Percentiles rank a stretch among this genome's conserved stretches.
Conservation (phyloP, 306 rosid genomes). For the Vigna nakashimae region DNA sequence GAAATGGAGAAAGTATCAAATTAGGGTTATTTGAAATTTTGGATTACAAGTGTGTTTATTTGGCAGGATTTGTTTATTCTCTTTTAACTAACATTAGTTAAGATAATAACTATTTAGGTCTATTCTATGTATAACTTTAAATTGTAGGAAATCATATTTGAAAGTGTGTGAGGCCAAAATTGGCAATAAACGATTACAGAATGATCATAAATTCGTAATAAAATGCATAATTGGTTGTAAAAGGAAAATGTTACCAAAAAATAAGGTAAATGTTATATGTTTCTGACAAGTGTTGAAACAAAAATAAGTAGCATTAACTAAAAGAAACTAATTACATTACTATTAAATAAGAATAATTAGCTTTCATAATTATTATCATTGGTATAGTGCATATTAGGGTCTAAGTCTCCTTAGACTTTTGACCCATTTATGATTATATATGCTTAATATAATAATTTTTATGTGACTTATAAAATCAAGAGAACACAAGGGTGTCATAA, state of each 20-base stretch:
- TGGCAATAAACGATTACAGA: neutral
- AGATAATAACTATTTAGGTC: neutral
- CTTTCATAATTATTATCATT: neutral
- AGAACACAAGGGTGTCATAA: too few species aligned
- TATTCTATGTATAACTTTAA: neutral
- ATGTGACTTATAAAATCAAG: too few species aligned
- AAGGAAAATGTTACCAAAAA: constrained; percentile 35
- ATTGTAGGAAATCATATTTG: neutral
- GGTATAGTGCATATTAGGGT: constrained; percentile 12
- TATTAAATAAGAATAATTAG: neutral
- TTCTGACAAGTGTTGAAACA: constrained; percentile 2
- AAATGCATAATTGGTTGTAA: constrained; percentile 30
- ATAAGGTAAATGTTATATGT: constrained; percentile 11
- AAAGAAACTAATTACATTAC: neutral
- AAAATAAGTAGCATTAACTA: constrained; percentile 14
- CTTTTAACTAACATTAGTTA: neutral
- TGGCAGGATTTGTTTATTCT: neutral
- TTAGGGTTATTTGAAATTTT: neutral
- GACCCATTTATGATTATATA: neutral
- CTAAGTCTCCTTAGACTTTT: neutral
- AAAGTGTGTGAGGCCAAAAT: neutral
- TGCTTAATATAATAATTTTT: too few species aligned
- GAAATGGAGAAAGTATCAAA: neutral
- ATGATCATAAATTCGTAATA: neutral
- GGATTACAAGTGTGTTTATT: neutral